Conservation (phyloP, 257 asterid genomes). For the Ballota nigra region DNA sequence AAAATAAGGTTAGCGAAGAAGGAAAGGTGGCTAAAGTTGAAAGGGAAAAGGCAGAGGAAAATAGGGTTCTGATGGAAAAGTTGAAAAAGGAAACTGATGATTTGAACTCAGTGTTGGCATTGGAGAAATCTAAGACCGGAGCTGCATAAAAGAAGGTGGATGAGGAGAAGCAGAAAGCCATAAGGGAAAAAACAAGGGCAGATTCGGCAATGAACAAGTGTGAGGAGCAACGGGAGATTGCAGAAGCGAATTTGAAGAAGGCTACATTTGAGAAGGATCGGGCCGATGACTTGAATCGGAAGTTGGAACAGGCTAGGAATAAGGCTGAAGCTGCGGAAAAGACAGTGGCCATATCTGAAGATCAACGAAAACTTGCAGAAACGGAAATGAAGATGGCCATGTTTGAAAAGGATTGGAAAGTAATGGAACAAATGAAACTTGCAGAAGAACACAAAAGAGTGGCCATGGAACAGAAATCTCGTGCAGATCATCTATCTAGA, state of each 20-base stretch:
- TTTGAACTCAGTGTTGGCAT: slow-evolving; percentile 44
- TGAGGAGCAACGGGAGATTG: slow-evolving; percentile 44
- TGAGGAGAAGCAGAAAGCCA: slow-evolving; percentile 48
- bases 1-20: slow-evolving; percentile 46
- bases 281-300: slow-evolving; percentile 50
- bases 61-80: slow-evolving; percentile 41
- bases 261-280: slow-evolving; percentile 55
- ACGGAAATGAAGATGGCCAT: no score
- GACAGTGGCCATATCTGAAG: slow-evolving; percentile 49
- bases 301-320: slow-evolving; percentile 48
- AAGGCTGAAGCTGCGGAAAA: slow-evolving; percentile 48
- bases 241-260: slow-evolving; percentile 54
- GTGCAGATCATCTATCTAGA: slow-evolving; percentile 48
- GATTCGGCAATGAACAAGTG: slow-evolving; percentile 49
- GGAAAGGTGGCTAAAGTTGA: slow-evolving; percentile 34
- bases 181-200: slow-evolving; percentile 54
- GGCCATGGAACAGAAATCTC: slow-evolving; percentile 51
- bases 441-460: slow-evolving; percentile 49
- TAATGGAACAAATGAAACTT: slow-evolving; percentile 50
- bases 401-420: slow-evolving; percentile 63
- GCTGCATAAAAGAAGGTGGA: slow-evolving; percentile 49
- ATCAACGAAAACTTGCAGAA: slow-evolving; percentile 48
- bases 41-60: slow-evolving; percentile 57
- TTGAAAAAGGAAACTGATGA: slow-evolving; percentile 45
- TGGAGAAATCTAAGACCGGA: slow-evolving; percentile 47